Evolutionary conservation across 202 grass and related monocot species (phyloP).

Genomic region (Elaeis oleifera): DNA sequence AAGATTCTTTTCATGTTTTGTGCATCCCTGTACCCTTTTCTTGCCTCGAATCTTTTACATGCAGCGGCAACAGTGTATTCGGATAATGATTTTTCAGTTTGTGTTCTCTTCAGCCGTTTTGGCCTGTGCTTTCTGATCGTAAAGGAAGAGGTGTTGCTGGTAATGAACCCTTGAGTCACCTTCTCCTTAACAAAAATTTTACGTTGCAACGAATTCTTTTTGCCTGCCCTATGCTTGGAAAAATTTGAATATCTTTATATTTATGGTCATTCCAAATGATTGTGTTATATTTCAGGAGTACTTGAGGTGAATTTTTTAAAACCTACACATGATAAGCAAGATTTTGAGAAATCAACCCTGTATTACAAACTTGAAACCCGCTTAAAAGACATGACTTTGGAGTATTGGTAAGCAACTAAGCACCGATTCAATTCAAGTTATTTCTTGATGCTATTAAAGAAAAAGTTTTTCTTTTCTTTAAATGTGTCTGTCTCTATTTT

Average conservation of each 20-base stretch:
- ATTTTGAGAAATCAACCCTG: constrained; percentile 66
- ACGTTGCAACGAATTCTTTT: background rate
- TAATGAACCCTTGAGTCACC: constrained; percentile 27
- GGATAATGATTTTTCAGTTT: background rate
- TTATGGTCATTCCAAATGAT: constrained; percentile 1
- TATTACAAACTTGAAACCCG: constrained; percentile 56
- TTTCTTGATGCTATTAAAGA: too few species aligned
- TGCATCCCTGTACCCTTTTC: too few species aligned
- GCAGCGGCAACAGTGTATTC: too few species aligned
- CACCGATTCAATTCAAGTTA: background rate
- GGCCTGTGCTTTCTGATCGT: background rate
- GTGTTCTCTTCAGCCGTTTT: constrained; percentile 55
- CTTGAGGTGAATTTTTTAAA: constrained; percentile 65
- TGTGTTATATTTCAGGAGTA: constrained; percentile 44
- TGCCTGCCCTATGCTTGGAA: background rate
- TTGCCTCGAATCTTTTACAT: too few species aligned
- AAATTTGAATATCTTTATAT: background rate
- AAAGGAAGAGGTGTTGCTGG: constrained; percentile 53
- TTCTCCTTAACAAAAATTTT: constrained; percentile 10
- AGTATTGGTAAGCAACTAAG: constrained; percentile 53
- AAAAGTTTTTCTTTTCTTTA: too few species aligned
- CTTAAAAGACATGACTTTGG: constrained; percentile 51
- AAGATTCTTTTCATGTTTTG: too few species aligned
- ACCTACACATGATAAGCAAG: constrained; percentile 87
- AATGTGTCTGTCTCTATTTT: too few species aligned